These are phyloP conservation scores for Globisporangium polare DNA, from an alignment of 352 stramenopile genomes.

Conservation along the genomic window DNA sequence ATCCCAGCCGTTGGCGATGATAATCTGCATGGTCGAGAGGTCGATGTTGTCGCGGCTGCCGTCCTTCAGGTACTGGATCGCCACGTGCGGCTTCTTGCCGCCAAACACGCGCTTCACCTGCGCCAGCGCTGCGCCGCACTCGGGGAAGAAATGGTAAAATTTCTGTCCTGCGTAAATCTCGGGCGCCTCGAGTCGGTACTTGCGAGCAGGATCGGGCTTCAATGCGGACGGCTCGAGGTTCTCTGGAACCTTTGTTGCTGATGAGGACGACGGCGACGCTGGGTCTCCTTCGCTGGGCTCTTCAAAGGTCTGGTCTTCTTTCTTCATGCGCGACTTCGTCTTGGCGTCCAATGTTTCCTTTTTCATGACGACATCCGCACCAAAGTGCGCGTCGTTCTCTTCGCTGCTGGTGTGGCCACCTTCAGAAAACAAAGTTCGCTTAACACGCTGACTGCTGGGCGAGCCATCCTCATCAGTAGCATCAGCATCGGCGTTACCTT, in stretches of 20 bases:
- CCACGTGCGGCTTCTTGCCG: slow-evolving; percentile 76
- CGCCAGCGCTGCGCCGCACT: slow-evolving; percentile 46
- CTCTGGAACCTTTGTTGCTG: slow-evolving; percentile 4
- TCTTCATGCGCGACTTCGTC: slow-evolving; percentile 6
- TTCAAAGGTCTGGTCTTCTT: slow-evolving; percentile 7
- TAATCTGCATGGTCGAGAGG: slow-evolving; percentile 64
- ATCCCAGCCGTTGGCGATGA: slow-evolving; percentile 81
- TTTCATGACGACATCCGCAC: neutral
- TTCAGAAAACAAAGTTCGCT: slow-evolving; percentile 65
- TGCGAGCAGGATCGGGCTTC: slow-evolving; percentile 48
- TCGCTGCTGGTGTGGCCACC: slow-evolving; percentile 49
- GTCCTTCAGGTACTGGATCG: slow-evolving; percentile 61
- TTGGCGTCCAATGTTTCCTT: neutral
- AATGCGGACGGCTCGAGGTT: slow-evolving; percentile 45
- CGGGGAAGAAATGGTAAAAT: slow-evolving; percentile 74
- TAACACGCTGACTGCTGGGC: slow-evolving; percentile 36
- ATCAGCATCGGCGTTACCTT: slow-evolving; percentile 11
- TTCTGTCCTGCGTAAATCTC: slow-evolving; percentile 58
- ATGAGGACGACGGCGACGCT: neutral
- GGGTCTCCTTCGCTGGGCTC: slow-evolving; percentile 8
- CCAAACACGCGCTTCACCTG: slow-evolving; percentile 74
- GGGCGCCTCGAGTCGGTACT: slow-evolving; percentile 39
- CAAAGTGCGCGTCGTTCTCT: slow-evolving; percentile 37
- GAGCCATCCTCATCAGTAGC: slow-evolving; percentile 14
- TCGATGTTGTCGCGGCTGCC: slow-evolving; percentile 54